These are phyloP conservation scores for Trichoderma asperelloides DNA, from an alignment of 495 filamentous ascomycete species.

Conservation along the genomic window DNA sequence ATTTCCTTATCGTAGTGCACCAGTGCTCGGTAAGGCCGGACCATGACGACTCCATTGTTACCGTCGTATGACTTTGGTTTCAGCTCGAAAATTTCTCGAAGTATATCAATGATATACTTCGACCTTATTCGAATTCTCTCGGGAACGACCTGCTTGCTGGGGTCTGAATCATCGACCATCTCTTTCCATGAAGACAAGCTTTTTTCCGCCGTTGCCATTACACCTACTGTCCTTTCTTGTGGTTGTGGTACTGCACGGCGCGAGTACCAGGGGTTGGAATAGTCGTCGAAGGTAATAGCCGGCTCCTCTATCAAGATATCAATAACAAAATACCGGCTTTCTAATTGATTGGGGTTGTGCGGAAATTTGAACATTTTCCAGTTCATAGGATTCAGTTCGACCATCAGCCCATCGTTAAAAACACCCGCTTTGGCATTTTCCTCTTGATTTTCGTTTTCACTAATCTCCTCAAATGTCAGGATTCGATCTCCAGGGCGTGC, in stretches of 20 bases:
- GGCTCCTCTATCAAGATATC: background rate
- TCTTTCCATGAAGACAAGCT: background rate
- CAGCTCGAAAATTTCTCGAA: background rate
- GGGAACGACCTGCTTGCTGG: background rate
- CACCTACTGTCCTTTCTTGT: background rate
- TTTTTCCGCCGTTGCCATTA: background rate
- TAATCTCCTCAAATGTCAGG: background rate
- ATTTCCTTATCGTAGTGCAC: background rate
- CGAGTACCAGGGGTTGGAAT: background rate
- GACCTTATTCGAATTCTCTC: background rate
- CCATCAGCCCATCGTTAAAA: background rate
- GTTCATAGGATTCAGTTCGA: background rate
- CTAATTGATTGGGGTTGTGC: background rate
- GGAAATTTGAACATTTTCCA: background rate
- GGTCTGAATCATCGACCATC: background rate
- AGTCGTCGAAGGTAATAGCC: background rate
- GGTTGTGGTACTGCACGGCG: background rate
- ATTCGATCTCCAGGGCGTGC: background rate
- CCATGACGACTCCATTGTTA: background rate
- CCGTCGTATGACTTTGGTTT: background rate
- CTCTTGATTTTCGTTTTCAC: background rate
- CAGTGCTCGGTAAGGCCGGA: background rate
- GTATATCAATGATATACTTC: background rate
- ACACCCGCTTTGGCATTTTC: background rate
- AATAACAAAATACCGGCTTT: background rate